Conservation (phyloP, 1,139 yeast genomes). For the Suhomyces ambrosiae region DNA sequence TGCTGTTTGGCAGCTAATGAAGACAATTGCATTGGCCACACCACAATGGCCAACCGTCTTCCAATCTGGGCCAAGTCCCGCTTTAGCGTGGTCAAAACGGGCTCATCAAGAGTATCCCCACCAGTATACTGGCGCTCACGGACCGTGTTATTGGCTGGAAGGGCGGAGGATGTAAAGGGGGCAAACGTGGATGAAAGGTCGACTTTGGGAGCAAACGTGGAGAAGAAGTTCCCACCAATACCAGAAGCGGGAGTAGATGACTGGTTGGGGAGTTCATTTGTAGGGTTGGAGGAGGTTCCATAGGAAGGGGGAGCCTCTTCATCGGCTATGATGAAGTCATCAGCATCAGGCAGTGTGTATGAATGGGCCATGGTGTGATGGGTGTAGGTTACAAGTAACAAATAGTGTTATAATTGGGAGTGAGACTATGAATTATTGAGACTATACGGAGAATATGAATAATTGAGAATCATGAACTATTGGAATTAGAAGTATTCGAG, state of each 20-base stretch:
- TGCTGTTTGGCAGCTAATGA: conserved; percentile 49
- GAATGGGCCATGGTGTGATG: conserved; percentile 13
- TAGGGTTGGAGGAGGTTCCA: too few relatives aligned
- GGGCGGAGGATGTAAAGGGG: conserved; percentile 33
- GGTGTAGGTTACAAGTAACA: not conserved
- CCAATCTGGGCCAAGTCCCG: conserved; percentile 73
- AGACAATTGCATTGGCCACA: conserved; percentile 66
- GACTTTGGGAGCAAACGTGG: conserved; percentile 37
- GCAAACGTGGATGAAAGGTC: conserved; percentile 44
- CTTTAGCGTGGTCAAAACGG: conserved; percentile 66
- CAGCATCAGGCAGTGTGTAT: conserved; percentile 16
- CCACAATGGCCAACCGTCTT: conserved; percentile 61
- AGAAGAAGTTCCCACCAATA: conserved; percentile 12
- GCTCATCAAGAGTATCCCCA: conserved; percentile 85
- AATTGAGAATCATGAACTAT: too few relatives aligned
- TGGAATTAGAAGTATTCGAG: too few relatives aligned
- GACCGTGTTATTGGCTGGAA: conserved; percentile 54
- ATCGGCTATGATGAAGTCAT: conserved; percentile 27
- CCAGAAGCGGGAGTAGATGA: conserved; percentile 1
- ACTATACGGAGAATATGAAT: too few relatives aligned
- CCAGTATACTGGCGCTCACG: conserved; percentile 77
- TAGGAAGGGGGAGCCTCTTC: conserved; percentile 18
- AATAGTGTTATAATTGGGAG: too few relatives aligned
- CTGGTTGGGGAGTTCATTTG: conserved; percentile 1
- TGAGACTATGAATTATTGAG: too few relatives aligned